Base-by-base conservation (phyloP, 1,284 basidiomycete genomes). In the Rhodotorula sp. region DNA sequence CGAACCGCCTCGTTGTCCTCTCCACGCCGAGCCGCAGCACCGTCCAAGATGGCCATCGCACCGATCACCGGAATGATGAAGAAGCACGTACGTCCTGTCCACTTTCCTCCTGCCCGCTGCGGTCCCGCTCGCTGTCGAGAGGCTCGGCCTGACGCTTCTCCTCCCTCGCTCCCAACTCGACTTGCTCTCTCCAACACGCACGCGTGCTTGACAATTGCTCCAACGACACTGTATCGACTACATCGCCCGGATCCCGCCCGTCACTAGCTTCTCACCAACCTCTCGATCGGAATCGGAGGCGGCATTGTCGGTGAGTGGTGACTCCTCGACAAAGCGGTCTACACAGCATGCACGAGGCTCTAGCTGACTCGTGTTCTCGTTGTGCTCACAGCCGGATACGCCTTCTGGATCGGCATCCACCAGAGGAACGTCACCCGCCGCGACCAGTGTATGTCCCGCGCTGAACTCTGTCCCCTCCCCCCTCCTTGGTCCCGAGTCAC, bases 211-310 rank as follows among this genome's bases (percentile, higher is more conserved):
- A 29, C n/a, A 48, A 29, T 5, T 5, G 34, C 29, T 58, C 29
- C 20, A 54, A 26, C 47, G 23, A 46, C 26, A 14, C 39, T 16
- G 34, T 16, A 16, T 23, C 29, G 14, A 46, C 62, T 34, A 21
- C 31, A 3, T 26, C 39, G 21, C 2, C 39, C 15, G 34, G 5
- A 43, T 20, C 29, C 14, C 14, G 39, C 39, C 39, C 39, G 39
- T 1, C 58, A 29, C 16, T 60, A 74, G 73, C 65, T 72, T 46
- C 62, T 74, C 65, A 74, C 73, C 63, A 51, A 74, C 68, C 68
- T 74, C 56, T 61, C 65, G 51, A 67, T 74, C 65, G 73, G 70
- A 51, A 67, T 70, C 34, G 70, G 67, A n/a, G 73, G 73, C 29
- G 73, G 73, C 29, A 16, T 70, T 47, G 70, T 72, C 21, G 72